phyloP scores from a whole-genome alignment of 164 flowering plant species.

The Tetracentron sinense region DNA sequence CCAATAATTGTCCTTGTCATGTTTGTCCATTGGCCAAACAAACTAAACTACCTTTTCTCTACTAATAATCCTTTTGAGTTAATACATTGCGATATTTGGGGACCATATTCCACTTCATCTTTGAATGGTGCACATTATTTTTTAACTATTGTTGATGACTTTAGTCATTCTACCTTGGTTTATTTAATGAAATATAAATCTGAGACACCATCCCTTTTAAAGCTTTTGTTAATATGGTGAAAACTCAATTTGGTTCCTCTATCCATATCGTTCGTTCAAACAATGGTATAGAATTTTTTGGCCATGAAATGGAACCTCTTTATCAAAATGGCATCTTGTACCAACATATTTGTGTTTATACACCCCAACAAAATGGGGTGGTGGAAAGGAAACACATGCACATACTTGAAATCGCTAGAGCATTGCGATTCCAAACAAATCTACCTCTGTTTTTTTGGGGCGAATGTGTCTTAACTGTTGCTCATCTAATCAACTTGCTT shows the following conservation, averaged over 20 bases:
- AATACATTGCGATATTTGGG: neutral
- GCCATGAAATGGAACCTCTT: neutral
- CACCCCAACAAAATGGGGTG: constrained; percentile 6
- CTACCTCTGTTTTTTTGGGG: neutral
- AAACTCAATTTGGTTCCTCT: neutral
- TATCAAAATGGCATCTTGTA: neutral
- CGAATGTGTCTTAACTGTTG: neutral
- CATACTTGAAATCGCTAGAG: neutral
- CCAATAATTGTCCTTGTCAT: neutral
- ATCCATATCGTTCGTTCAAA: neutral
- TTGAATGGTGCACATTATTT: neutral
- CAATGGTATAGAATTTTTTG: neutral
- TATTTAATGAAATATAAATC: neutral
- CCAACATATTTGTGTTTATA: neutral
- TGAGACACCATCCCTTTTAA: neutral
- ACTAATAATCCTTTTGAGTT: neutral
- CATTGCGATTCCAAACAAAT: constrained; percentile 4
- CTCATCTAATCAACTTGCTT: neutral
- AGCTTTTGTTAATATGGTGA: neutral
- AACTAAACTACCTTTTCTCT: neutral
- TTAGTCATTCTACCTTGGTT: neutral
- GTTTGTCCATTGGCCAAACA: neutral
- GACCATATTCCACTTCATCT: neutral
- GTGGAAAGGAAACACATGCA: constrained; percentile 9
- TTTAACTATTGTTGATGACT: neutral